These are phyloP conservation scores for Ambrosia trifida DNA, from an alignment of 129 eudicot species.

Conservation along the genomic window DNA sequence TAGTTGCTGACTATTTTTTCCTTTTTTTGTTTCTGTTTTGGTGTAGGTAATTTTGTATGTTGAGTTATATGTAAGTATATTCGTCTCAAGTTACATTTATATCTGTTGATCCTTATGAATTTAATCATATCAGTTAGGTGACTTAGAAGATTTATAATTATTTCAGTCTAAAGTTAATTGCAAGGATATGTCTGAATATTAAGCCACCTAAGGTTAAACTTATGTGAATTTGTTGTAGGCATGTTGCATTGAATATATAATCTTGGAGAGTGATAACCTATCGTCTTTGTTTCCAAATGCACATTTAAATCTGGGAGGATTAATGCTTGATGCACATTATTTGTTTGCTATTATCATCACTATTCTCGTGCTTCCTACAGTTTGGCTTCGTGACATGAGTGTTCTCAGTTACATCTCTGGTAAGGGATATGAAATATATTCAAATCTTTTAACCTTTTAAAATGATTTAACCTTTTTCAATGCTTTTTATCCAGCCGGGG, in stretches of 20 bases:
- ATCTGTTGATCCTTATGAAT: not conserved
- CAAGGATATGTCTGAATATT: not conserved
- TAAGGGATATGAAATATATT: conserved; percentile 27
- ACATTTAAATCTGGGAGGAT: conserved; percentile 55
- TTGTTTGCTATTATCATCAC: conserved; percentile 69
- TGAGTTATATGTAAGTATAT: conserved; percentile 89
- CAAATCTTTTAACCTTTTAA: not conserved
- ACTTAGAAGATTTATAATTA: too few relatives aligned
- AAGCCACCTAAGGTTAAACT: not conserved
- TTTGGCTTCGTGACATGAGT: conserved; percentile 72
- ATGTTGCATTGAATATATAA: conserved; percentile 81
- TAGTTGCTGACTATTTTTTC: conserved; percentile 26
- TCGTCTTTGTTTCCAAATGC: conserved; percentile 89
- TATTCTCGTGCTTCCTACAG: conserved; percentile 84
- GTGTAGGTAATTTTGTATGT: conserved; percentile 83
- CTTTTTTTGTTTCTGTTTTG: conserved; percentile 25
- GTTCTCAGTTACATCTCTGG: conserved; percentile 93
- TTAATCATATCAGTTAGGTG: too few relatives aligned
- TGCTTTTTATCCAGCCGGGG: conserved; percentile 68
- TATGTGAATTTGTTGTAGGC: conserved; percentile 48
- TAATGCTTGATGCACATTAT: conserved; percentile 53
- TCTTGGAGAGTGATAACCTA: conserved; percentile 89
- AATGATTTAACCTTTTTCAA: not conserved
- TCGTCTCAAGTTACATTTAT: not conserved
- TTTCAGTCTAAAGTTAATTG: too few relatives aligned